Conservation (phyloP, 495 filamentous ascomycete species). For the Hypoxylon subgilvum region DNA sequence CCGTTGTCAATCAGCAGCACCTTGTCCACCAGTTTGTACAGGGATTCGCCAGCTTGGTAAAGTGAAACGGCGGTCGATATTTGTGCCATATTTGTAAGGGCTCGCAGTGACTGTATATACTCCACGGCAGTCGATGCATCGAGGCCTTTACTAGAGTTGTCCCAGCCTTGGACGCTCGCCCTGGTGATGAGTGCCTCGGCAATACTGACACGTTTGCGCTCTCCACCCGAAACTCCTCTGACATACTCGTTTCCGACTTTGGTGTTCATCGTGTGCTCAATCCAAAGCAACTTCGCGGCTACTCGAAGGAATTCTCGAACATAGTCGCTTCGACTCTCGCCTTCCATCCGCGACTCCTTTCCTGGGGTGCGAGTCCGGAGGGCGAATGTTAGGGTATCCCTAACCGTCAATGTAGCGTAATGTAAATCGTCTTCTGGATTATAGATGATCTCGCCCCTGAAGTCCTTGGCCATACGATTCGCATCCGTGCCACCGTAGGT, state of each 20-base stretch:
- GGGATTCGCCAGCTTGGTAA: constrained; percentile 72
- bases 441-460: constrained; percentile 59
- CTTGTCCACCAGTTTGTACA: constrained; percentile 71
- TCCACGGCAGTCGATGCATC: constrained; percentile 57
- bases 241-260: constrained; percentile 84
- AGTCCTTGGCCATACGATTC: constrained; percentile 48
- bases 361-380: constrained; percentile 70
- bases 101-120: constrained; percentile 54
- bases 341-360: constrained; percentile 64
- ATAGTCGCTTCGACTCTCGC: constrained; percentile 65
- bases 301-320: constrained; percentile 71
- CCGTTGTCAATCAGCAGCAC: constrained; percentile 70
- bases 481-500: constrained; percentile 68
- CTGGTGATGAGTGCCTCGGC: constrained; percentile 56
- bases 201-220: constrained; percentile 63
- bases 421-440: constrained; percentile 79
- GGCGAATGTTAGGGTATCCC: constrained; percentile 73
- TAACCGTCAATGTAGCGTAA: constrained; percentile 74
- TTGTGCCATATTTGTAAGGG: constrained; percentile 61
- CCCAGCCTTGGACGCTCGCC: constrained; percentile 53
- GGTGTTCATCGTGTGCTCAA: constrained; percentile 77
- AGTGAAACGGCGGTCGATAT: constrained; percentile 67
- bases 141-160: constrained; percentile 58
- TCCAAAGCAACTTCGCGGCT: constrained; percentile 77
- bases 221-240: constrained; percentile 70